These are phyloP conservation scores for Scutellaria baicalensis DNA, from an alignment of 257 asterid genomes.

Conservation along the genomic window DNA sequence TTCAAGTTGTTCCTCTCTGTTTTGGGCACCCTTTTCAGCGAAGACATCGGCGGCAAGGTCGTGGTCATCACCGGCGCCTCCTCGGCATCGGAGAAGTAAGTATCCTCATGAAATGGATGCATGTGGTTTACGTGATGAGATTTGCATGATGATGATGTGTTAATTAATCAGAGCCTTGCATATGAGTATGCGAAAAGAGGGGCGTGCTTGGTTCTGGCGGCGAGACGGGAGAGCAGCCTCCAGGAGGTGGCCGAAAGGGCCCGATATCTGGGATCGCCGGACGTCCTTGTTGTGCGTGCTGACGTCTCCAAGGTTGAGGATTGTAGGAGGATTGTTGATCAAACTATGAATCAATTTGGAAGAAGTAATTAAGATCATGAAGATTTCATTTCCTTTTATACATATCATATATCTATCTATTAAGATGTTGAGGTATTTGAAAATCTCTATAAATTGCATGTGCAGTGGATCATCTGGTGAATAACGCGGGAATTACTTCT, in stretches of 20 bases:
- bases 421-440: too few relatives aligned
- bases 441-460: background rate
- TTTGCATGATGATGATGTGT: too few relatives aligned
- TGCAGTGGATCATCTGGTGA: slow-evolving; percentile 70
- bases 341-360: slow-evolving; percentile 53
- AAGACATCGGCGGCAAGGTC: slow-evolving; percentile 66
- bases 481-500: slow-evolving; percentile 44
- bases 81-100: slow-evolving; percentile 83
- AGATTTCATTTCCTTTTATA: too few relatives aligned
- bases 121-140: too few relatives aligned
- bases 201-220: slow-evolving; percentile 51
- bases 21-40: slow-evolving; percentile 41
- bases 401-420: too few relatives aligned
- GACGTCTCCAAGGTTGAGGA: slow-evolving; percentile 50
- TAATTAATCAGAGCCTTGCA: slow-evolving; percentile 46
- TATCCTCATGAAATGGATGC: background rate
- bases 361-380: too few relatives aligned
- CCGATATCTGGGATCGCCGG: slow-evolving; percentile 40
- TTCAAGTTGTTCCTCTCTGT: slow-evolving; percentile 56
- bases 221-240: slow-evolving; percentile 48
- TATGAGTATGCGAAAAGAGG: slow-evolving; percentile 68
- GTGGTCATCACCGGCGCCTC: slow-evolving; percentile 87
- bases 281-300: slow-evolving; percentile 34
- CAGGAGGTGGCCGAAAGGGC: slow-evolving; percentile 50
- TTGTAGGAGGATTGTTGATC: slow-evolving; percentile 43